Conservation (phyloP, 1,284 basidiomycete species). For the Phylloporus sp. region DNA sequence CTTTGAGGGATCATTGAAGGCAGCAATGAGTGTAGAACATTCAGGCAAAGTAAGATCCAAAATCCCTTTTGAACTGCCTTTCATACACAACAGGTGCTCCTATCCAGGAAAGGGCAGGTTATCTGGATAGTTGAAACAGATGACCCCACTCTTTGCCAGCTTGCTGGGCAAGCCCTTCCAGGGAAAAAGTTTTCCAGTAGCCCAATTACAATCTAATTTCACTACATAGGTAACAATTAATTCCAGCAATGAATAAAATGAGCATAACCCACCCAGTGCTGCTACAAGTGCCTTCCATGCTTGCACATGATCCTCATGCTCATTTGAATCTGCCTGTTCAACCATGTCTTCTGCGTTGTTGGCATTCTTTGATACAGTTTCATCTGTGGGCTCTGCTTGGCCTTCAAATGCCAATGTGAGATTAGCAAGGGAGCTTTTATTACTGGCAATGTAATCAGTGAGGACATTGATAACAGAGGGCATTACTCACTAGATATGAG, state of each 20-base stretch:
- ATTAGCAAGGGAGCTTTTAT: neutral
- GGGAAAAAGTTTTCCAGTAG: neutral
- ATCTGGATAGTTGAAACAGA: neutral
- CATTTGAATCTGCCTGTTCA: neutral
- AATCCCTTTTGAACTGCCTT: too few species aligned
- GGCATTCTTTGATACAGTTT: neutral
- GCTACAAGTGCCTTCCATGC: neutral
- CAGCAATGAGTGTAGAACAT: too few species aligned
- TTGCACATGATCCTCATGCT: neutral
- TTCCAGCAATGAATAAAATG: neutral
- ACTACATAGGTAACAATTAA: neutral
- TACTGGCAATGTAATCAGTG: neutral
- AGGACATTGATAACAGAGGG: neutral
- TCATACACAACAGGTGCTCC: too few species aligned
- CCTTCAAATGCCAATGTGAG: neutral
- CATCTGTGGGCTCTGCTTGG: neutral
- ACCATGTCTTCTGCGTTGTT: neutral
- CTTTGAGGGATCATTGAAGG: too few species aligned
- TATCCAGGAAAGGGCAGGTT: too few species aligned
- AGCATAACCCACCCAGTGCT: neutral
- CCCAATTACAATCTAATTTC: neutral
- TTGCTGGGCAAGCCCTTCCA: neutral
- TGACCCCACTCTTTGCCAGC: neutral
- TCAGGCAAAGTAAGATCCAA: too few species aligned
- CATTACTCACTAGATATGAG: neutral